Conservation (phyloP, 257 asterid genomes). For the Rubia yunnanensis region DNA sequence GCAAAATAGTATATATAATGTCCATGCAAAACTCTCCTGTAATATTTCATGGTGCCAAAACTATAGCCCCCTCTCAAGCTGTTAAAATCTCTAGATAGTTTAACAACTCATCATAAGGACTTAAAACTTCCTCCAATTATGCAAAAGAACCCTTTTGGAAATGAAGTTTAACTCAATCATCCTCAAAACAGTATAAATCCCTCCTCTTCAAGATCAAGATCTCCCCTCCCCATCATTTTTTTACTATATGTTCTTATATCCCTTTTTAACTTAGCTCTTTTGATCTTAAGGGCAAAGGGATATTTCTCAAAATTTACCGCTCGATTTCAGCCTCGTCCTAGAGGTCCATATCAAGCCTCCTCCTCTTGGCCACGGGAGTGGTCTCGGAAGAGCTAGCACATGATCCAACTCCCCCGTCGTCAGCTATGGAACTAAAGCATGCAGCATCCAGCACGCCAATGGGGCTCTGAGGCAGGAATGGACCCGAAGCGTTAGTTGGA, state of each 20-base stretch:
- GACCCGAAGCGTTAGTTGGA: conserved; percentile 13
- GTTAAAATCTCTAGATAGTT: conserved; percentile 24
- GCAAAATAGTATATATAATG: neutral
- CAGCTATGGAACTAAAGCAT: conserved; percentile 32
- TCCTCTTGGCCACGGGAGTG: conserved; percentile 30
- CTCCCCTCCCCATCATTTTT: neutral
- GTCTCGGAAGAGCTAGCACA: conserved; percentile 20
- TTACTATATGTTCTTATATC: neutral
- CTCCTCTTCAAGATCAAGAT: neutral
- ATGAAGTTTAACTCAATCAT: conserved; percentile 7
- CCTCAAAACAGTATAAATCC: neutral
- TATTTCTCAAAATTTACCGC: conserved; percentile 5
- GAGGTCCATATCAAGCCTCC: conserved; percentile 19
- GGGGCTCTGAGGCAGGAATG: conserved; percentile 28
- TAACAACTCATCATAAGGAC: conserved; percentile 20
- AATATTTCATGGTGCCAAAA: conserved; percentile 1
- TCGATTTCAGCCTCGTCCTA: conserved; percentile 2
- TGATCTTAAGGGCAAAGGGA: conserved; percentile 7
- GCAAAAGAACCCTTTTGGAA: no score
- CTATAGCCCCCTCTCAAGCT: conserved; percentile 18
- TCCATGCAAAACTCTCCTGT: neutral
- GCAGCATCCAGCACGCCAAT: conserved; percentile 39
- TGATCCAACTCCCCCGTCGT: conserved; percentile 25
- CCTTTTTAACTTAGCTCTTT: neutral
- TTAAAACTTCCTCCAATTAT: neutral